These are phyloP conservation scores for Catenaria anguillulae DNA, from an alignment of 371 early-diverging fungal species.

Conservation along the genomic window DNA sequence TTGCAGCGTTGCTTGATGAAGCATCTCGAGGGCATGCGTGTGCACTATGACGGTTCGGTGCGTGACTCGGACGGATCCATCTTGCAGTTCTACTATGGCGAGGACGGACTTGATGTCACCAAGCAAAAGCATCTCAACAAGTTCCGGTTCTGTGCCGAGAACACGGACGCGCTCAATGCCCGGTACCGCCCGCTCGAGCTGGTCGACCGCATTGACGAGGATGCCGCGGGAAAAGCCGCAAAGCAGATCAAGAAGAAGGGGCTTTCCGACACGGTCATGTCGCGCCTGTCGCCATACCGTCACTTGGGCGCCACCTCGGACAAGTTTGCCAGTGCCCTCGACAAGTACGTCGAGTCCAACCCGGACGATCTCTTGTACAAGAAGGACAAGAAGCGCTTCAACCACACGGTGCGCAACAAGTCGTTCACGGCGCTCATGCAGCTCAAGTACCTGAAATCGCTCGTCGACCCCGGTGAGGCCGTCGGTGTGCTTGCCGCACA, in stretches of 20 bases:
- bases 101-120: conserved; percentile 97
- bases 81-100: conserved; percentile 95
- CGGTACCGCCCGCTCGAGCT: conserved; percentile 66
- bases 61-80: conserved; percentile 86
- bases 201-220: conserved; percentile 53
- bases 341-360: conserved; percentile 76
- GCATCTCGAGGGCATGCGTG: conserved; percentile 96
- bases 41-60: conserved; percentile 95
- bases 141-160: conserved; percentile 87
- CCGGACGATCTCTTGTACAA: conserved; percentile 49
- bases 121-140: conserved; percentile 81
- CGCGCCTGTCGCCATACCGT: conserved; percentile 61
- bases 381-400: conserved; percentile 55
- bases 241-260: conserved; percentile 54
- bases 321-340: conserved; percentile 51
- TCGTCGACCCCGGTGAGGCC: conserved; percentile 98
- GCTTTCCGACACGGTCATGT: conserved; percentile 63
- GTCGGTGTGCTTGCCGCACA: conserved; percentile 99
- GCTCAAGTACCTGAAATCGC: conserved; percentile 69
- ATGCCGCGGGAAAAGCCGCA: conserved; percentile 56
- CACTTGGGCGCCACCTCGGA: conserved; percentile 86
- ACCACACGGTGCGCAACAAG: conserved; percentile 61
- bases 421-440: conserved; percentile 78
- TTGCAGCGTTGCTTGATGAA: conserved; percentile 99
- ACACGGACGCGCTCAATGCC: conserved; percentile 62